A percentile compares a stretch with the other conserved stretches of the same genome.
phyloP scores from a whole-genome alignment of 1,284 basidiomycete genomes.

The Cryptococcus jaspeensis region DNA sequence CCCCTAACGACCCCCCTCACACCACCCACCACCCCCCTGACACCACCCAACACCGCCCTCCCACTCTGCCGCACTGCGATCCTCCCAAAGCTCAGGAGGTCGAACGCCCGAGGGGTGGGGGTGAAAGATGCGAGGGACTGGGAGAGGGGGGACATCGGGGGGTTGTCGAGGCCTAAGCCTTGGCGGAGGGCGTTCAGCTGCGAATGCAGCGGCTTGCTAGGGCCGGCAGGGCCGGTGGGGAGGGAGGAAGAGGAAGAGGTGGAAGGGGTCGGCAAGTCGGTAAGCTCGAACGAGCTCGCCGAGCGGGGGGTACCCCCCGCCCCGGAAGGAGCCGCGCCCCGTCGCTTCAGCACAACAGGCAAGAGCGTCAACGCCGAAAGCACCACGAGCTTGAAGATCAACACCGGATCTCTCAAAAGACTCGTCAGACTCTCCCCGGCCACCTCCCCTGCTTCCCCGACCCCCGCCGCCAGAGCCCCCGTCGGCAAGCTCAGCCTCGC shows the following conservation, averaged over 20 bases:
- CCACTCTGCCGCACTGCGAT: constrained; percentile 33
- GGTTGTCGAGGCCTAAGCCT: constrained; percentile 12
- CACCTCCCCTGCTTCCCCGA: constrained; percentile 6
- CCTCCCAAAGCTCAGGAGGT: constrained; percentile 44
- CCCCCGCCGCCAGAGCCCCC: constrained; percentile 3
- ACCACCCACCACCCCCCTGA: constrained; percentile 12
- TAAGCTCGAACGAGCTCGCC: not conserved
- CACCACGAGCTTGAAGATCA: constrained; percentile 51
- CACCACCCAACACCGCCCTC: constrained; percentile 18
- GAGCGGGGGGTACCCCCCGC: not conserved
- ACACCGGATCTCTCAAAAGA: constrained; percentile 49
- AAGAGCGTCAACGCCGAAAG: constrained; percentile 48
- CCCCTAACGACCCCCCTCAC: constrained; percentile 12
- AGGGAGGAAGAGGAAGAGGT: not conserved
- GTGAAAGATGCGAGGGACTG: constrained; percentile 41
- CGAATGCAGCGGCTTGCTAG: constrained; percentile 4
- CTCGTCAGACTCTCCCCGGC: constrained; percentile 47
- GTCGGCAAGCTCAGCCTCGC: constrained; percentile 42
- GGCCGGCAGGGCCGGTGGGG: not conserved
- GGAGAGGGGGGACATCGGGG: constrained; percentile 35
- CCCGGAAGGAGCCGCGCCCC: constrained; percentile 3
- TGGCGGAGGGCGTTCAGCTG: constrained; percentile 10
- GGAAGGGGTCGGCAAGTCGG: not conserved
- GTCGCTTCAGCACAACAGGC: constrained; percentile 50
- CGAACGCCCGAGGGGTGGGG: constrained; percentile 43